Evolutionary conservation across 352 stramenopile genomes (phyloP), one percentile per base, ranked within the genome.

Genomic region (Aphanomyces stellatus): DNA sequence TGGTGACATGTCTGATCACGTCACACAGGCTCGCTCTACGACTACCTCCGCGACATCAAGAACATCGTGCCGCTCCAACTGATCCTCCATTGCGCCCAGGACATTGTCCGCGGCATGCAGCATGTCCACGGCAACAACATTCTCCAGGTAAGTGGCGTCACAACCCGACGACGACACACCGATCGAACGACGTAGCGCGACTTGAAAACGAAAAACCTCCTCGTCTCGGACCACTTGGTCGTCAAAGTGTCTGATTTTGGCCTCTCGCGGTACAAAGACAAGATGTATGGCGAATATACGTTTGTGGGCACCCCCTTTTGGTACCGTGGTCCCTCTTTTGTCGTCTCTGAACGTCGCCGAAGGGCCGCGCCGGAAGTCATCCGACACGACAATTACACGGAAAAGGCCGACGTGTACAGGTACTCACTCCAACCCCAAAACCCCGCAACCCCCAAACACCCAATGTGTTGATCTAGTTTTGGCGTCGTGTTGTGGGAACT

Each of bases 391-490:
- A 65, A 77, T 17, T 91, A 90, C 61, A 75, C 85, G 25, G 81
- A 89, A 40, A 91, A 90, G 62, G 83, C 81, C 2, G 81, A 90
- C 43, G 79, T 91, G n/a, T 91, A 90, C 60, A 90, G 81, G 62
- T 90, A 76, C 57, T 77, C n/a, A n/a, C n/a, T n/a, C n/a, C n/a
- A n/a, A n/a, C n/a, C n/a, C n/a, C n/a, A n/a, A n/a, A n/a, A n/a
- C n/a, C n/a, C n/a, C n/a, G n/a, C n/a, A n/a, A n/a, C n/a, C n/a
- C n/a, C n/a, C n/a, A n/a, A n/a, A n/a, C n/a, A n/a, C n/a, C n/a
- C n/a, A n/a, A n/a, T n/a, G n/a, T n/a, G n/a, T n/a, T n/a, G n/a
- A n/a, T n/a, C 65, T 67, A 67, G 60, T 22, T 67, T 67, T 59
- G 60, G 60, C 7, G 60, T 91, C 34, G 78, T 91, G 17, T 43